A percentile compares a stretch with the other conserved stretches of the same genome.
phyloP scores from a whole-genome alignment of 495 filamentous ascomycete species.

The Penicillium chermesinum region DNA sequence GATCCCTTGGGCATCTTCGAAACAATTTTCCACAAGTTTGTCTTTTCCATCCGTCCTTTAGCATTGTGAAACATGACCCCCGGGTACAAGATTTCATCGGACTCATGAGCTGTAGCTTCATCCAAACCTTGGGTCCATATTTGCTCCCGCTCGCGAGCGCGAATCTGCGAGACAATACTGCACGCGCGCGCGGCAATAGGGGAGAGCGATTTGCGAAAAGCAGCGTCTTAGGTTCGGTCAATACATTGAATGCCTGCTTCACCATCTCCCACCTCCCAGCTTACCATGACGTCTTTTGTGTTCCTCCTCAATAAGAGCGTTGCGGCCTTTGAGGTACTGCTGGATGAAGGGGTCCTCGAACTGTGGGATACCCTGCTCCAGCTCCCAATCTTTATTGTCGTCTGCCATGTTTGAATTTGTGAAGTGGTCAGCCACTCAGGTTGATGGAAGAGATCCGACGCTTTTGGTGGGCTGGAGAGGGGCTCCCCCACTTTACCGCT shows the following conservation, averaged over 20 bases:
- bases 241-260: too few species aligned
- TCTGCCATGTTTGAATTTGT: background rate
- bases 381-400: slow-evolving; percentile 39
- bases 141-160: slow-evolving; percentile 64
- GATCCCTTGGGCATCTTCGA: slow-evolving; percentile 85
- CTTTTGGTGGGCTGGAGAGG: background rate
- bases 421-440: background rate
- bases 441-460: background rate
- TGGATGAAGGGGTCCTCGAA: slow-evolving; percentile 69
- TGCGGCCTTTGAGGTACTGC: slow-evolving; percentile 70
- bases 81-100: slow-evolving; percentile 57
- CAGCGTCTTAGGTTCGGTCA: slow-evolving; percentile 34
- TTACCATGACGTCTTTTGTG: slow-evolving; percentile 75
- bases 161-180: slow-evolving; percentile 71
- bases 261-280: slow-evolving; percentile 8
- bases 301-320: slow-evolving; percentile 73
- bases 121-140: slow-evolving; percentile 70
- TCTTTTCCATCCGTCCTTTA: slow-evolving; percentile 72
- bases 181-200: slow-evolving; percentile 70
- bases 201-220: slow-evolving; percentile 57
- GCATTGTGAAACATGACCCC: slow-evolving; percentile 87
- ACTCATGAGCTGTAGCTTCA: slow-evolving; percentile 51
- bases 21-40: slow-evolving; percentile 80
- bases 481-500: background rate
- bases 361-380: slow-evolving; percentile 48